A percentile compares a stretch with the other conserved stretches of the same genome.
Evolutionary conservation across 257 asterid genomes (phyloP).

Genomic region (Plectranthus barbatus): DNA sequence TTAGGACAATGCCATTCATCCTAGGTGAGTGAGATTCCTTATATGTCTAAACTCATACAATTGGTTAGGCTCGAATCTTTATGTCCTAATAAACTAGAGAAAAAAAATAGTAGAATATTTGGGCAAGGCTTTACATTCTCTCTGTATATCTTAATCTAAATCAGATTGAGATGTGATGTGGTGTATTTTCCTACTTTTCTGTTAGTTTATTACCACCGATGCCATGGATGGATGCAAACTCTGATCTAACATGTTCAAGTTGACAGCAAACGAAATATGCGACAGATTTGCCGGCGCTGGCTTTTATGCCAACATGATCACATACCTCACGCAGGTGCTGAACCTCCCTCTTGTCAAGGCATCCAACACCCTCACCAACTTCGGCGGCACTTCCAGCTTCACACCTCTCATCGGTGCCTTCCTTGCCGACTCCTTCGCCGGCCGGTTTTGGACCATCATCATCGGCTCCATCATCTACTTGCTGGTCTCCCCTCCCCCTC

Average conservation of each 20-base stretch:
- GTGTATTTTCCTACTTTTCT: too few relatives aligned
- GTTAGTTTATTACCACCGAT: neutral
- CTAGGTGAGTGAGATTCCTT: constrained; percentile 46
- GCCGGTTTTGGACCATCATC: constrained; percentile 76
- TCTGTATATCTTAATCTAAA: too few relatives aligned
- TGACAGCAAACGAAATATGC: constrained; percentile 71
- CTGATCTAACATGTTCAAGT: neutral
- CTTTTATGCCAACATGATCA: constrained; percentile 76
- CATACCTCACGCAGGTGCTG: constrained; percentile 68
- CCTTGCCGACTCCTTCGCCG: constrained; percentile 71
- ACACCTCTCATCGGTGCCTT: constrained; percentile 78
- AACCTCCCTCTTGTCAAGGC: constrained; percentile 89
- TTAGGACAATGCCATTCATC: constrained; percentile 72
- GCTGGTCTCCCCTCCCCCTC: constrained; percentile 35
- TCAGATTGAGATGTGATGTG: too few relatives aligned
- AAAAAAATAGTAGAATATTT: too few relatives aligned
- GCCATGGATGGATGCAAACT: neutral
- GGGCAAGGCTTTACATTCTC: too few relatives aligned
- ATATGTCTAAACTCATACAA: neutral
- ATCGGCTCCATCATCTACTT: constrained; percentile 54
- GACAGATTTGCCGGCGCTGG: constrained; percentile 81
- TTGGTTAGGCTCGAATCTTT: too few relatives aligned
- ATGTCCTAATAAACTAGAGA: too few relatives aligned
- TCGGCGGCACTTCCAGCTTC: constrained; percentile 69
- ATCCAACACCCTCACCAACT: constrained; percentile 65